Evolutionary conservation across 768 basidiomycete species (phyloP), one percentile per base, ranked within the genome.

Genomic region (Amanita phalloides): DNA sequence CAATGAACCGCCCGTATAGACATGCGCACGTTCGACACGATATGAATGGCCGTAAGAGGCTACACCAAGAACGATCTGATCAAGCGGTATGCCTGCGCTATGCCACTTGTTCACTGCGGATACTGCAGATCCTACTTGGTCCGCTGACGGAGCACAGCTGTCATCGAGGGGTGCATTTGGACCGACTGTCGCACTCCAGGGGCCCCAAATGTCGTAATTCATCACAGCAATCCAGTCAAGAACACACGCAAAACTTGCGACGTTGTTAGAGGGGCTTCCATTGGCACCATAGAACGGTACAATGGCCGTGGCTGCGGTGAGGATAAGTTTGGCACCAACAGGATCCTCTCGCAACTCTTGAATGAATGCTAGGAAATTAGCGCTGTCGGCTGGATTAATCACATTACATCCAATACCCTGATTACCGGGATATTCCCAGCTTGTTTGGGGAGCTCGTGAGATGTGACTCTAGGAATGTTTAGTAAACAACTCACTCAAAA

Each of bases 161-260:
- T 95, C 83, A 41, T 83, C 70, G n/a, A 96, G 76, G 6, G 94
- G 92, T 3, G 93, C 82, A 64, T 94, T 95, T 9, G 94, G 86
- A 1, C 93, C 94, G 42, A 82, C 72, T 51, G 80, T 63, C 58
- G 71, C 63, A 64, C 75, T 79, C 77, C 81, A 86, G 4, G 76
- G 65, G 26, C 82, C 81, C 67, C 71, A 82, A 43, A 86, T 61
- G 54, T 86, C 85, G 61, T 87, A 87, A 67, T 84, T 82, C 84
- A 87, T 86, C 57, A 76, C 62, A 20, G 67, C 65, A 21, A 77
- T 65, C 57, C 63, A 75, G 60, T 75, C 66, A 3, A 96, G 75
- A 14, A 84, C 78, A 5, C 77, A 62, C 2, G 84, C 85, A 59
- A 93, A 94, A 0, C 58, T 80, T 11, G 81, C 75, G n/a, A 91